These are phyloP conservation scores for Leptographium galeiforme DNA, from an alignment of 2,329 filamentous ascomycete genomes.

Conservation along the genomic window DNA sequence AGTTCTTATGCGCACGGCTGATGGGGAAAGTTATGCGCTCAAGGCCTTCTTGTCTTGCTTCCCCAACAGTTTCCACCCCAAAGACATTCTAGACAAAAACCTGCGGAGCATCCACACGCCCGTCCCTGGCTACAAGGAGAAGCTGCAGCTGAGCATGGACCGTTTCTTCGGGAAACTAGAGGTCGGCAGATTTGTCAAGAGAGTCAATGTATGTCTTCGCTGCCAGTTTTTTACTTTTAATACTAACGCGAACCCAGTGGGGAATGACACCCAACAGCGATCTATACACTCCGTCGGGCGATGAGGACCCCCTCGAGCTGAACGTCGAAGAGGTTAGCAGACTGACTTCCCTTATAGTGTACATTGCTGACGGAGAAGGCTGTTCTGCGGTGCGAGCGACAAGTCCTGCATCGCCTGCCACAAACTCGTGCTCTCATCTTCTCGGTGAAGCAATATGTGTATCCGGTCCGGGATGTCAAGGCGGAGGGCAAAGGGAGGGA, in stretches of 20 bases:
- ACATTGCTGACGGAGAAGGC: too few species aligned
- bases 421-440: slow-evolving; percentile 3
- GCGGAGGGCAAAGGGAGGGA: slow-evolving; percentile 3
- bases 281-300: background rate
- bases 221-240: too few species aligned
- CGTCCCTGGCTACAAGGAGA: slow-evolving; percentile 9
- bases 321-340: slow-evolving; percentile 6
- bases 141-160: slow-evolving; percentile 8
- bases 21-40: slow-evolving; percentile 6
- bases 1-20: slow-evolving; percentile 6
- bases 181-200: slow-evolving; percentile 6
- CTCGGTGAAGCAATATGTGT: slow-evolving; percentile 7
- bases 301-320: slow-evolving; percentile 6
- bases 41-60: slow-evolving; percentile 8
- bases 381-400: slow-evolving; percentile 5
- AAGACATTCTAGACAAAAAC: slow-evolving; percentile 8
- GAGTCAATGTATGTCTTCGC: slow-evolving; percentile 1
- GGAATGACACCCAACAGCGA: too few species aligned
- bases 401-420: slow-evolving; percentile 7
- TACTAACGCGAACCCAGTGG: too few species aligned
- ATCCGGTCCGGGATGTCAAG: slow-evolving; percentile 9
- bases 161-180: slow-evolving; percentile 6
- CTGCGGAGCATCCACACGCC: slow-evolving; percentile 6
- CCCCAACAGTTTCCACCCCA: slow-evolving; percentile 8
- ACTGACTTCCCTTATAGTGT: too few species aligned